These are phyloP conservation scores for Aspergillus uvarum DNA, from an alignment of 2,329 filamentous ascomycete species.

Conservation along the genomic window DNA sequence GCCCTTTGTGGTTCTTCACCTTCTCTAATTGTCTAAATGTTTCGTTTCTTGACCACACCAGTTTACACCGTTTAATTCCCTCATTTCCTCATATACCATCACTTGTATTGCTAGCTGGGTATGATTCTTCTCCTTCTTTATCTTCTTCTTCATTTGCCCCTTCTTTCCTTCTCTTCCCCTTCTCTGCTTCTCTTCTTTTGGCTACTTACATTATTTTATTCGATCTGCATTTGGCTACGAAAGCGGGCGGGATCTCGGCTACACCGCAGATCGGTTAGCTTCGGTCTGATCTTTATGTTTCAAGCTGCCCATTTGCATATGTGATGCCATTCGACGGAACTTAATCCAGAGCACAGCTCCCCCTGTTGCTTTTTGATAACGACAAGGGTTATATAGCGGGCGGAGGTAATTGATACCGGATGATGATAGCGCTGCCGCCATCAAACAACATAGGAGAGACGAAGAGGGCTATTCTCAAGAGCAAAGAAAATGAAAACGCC, in stretches of 20 bases:
- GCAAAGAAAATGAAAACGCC: slow-evolving; percentile 12
- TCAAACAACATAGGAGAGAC: slow-evolving; percentile 13
- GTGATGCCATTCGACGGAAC: slow-evolving; percentile 27
- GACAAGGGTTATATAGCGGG: slow-evolving; percentile 17
- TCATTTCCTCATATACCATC: slow-evolving; percentile 31
- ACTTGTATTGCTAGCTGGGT: slow-evolving; percentile 44
- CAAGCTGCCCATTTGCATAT: slow-evolving; percentile 26
- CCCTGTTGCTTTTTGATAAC: slow-evolving; percentile 15
- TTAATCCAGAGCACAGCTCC: slow-evolving; percentile 21
- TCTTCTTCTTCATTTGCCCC: slow-evolving; percentile 22
- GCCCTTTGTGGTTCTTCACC: slow-evolving; percentile 16
- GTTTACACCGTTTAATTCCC: slow-evolving; percentile 31
- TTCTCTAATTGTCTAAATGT: slow-evolving; percentile 28
- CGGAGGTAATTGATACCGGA: slow-evolving; percentile 18
- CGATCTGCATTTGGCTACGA: slow-evolving; percentile 22
- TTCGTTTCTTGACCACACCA: slow-evolving; percentile 24
- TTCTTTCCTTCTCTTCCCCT: slow-evolving; percentile 19
- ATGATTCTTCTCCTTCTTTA: slow-evolving; percentile 31
- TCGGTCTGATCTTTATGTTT: slow-evolving; percentile 23
- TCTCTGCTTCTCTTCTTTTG: slow-evolving; percentile 22
- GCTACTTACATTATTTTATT: slow-evolving; percentile 21
- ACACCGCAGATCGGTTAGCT: slow-evolving; percentile 26
- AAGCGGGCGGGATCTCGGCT: slow-evolving; percentile 21
- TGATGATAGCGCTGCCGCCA: slow-evolving; percentile 14
- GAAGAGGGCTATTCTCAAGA: slow-evolving; percentile 15